These are phyloP conservation scores for Albugo laibachii DNA, from an alignment of 352 stramenopile species.

Conservation along the genomic window DNA sequence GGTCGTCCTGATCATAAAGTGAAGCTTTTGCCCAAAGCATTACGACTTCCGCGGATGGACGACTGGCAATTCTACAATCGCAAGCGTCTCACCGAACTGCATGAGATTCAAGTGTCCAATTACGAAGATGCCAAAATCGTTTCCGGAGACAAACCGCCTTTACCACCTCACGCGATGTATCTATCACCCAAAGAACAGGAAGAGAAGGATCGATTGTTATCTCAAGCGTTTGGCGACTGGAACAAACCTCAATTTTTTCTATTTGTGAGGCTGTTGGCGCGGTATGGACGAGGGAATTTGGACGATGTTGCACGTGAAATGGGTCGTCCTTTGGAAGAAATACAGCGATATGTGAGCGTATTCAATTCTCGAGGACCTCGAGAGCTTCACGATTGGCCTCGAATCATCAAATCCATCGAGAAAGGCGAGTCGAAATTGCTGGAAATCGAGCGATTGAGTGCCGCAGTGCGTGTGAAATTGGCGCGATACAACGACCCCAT, in stretches of 20 bases:
- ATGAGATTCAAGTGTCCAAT: constrained; percentile 64
- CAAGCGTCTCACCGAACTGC: constrained; percentile 48
- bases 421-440: constrained; percentile 76
- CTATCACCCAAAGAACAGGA: constrained; percentile 66
- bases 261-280: constrained; percentile 67
- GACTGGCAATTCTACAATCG: constrained; percentile 82
- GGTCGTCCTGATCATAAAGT: constrained; percentile 27
- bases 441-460: constrained; percentile 66
- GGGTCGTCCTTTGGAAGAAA: constrained; percentile 60
- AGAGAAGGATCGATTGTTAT: constrained; percentile 85
- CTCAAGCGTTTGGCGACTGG: constrained; percentile 69
- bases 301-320: constrained; percentile 66
- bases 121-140: constrained; percentile 61
- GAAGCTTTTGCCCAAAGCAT: constrained; percentile 58
- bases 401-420: constrained; percentile 76
- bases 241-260: constrained; percentile 79
- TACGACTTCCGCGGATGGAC: constrained; percentile 66
- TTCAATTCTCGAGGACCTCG: constrained; percentile 52
- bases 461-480: constrained; percentile 55
- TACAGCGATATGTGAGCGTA: constrained; percentile 35
- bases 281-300: constrained; percentile 54
- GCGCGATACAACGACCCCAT: constrained; percentile 61
- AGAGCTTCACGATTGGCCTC: constrained; percentile 59
- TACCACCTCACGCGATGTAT: constrained; percentile 52
- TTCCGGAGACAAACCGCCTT: constrained; percentile 39